Evolutionary conservation across 2,329 filamentous ascomycete species (phyloP), one percentile per base, ranked within the genome.

Genomic region (Phaeosphaeria sp.): DNA sequence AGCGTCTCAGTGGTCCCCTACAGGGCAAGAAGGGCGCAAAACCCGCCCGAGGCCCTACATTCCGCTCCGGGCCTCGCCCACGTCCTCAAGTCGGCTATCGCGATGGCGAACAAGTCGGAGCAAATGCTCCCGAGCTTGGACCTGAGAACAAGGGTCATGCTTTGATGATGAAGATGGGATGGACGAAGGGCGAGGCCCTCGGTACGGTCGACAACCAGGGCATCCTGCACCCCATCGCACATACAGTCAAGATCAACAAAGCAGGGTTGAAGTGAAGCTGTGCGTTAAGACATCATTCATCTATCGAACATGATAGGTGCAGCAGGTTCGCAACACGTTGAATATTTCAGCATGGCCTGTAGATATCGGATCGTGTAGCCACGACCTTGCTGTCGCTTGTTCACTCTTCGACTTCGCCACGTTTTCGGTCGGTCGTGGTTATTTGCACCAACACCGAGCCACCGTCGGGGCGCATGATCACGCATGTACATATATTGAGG

Each of bases 101-200:
- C 59, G 91, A 98, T 69, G 95, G 95, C 18, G 93, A 98, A 64
- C 81, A 96, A 25, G 93, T 98, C 2, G 95, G 94, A 48, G 92
- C 86, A 1, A 87, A 88, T 48, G 93, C 94, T 1, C 91, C 93
- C 11, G 93, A 97, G 74, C 83, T 99, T 30, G 91, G 91, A 1
- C 81, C 83, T 4, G 91, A 90, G 52, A 98, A 97, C 74, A 92
- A 87, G 65, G 95, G 95, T 11, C 86, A 92, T 50, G 87, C 88
- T 2, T 91, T 99, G 87, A 79, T 99, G 63, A 92, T 96, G 79
- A 98, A 95, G 79, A 98, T 98, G 95, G 95, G 95, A 3, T 99
- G 95, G 93, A 91, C 86, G 60, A 89, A 84, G 51, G 95, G 95
- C 5, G 96, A 89, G 72, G 91, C 91, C 1, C 83, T 99, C 1